Conservation (phyloP, 768 basidiomycete species). For the Tricholoma matsutake region DNA sequence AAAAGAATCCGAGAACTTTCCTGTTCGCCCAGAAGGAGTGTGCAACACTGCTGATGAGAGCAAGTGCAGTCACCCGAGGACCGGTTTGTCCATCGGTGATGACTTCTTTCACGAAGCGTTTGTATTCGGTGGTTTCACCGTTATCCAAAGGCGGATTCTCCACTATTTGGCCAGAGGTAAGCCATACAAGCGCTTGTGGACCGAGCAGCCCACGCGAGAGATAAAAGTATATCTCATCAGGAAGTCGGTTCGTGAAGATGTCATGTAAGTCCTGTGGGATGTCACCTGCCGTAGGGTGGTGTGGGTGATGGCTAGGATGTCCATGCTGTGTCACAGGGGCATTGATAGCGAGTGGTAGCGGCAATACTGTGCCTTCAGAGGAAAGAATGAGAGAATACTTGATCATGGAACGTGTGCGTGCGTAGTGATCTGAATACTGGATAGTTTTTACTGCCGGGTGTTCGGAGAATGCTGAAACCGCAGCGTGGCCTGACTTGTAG, state of each 20-base stretch:
- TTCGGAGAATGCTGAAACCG: conserved; percentile 73
- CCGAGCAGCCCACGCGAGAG: conserved; percentile 88
- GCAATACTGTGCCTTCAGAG: conserved; percentile 79
- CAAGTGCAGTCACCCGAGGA: conserved; percentile 87
- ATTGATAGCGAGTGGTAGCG: conserved; percentile 70
- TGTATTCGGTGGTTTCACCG: conserved; percentile 93
- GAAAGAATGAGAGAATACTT: conserved; percentile 89
- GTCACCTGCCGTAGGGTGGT: conserved; percentile 79
- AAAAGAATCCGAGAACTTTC: conserved; percentile 70
- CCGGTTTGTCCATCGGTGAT: conserved; percentile 94
- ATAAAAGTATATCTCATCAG: conserved; percentile 96
- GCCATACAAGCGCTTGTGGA: conserved; percentile 92
- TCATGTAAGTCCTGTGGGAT: conserved; percentile 91
- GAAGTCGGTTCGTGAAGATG: conserved; percentile 90
- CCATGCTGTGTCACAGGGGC: conserved; percentile 42
- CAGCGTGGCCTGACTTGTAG: conserved; percentile 85
- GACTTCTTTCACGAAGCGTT: conserved; percentile 92
- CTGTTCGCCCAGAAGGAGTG: conserved; percentile 80
- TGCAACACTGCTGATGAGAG: conserved; percentile 77
- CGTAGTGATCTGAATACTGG: conserved; percentile 82
- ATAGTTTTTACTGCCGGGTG: conserved; percentile 80
- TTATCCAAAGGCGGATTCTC: conserved; percentile 91
- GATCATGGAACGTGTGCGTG: conserved; percentile 87
- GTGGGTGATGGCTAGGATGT: conserved; percentile 53
- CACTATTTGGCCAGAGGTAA: conserved; percentile 81